A percentile compares a stretch with the other conserved stretches of the same genome.
Evolutionary conservation across 1,284 basidiomycete species (phyloP).

Genomic region (Irpex lacteus): DNA sequence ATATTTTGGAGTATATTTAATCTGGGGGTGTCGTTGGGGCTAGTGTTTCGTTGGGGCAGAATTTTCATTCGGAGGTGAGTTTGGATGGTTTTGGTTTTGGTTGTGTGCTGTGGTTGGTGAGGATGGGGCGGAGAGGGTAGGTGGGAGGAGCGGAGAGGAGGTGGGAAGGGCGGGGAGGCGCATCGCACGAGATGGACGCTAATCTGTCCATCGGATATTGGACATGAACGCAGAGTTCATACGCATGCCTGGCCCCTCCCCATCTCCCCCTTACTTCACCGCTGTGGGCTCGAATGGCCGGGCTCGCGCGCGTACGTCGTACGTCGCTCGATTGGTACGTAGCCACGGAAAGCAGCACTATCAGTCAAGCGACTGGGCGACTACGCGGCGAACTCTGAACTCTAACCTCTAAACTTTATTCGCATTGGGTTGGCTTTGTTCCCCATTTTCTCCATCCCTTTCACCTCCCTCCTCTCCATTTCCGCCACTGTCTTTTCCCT

Average conservation of each 20-base stretch:
- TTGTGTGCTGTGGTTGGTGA: too few relatives aligned
- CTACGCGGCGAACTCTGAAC: neutral
- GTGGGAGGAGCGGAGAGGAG: too few relatives aligned
- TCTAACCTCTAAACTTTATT: neutral
- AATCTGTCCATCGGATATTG: neutral
- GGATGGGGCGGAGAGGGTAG: too few relatives aligned
- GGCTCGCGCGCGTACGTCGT: too few relatives aligned
- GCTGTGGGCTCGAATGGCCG: too few relatives aligned
- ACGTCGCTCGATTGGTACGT: too few relatives aligned
- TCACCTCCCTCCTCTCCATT: neutral
- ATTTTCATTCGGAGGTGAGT: slow-evolving; percentile 40
- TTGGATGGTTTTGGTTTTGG: neutral
- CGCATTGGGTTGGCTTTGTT: neutral
- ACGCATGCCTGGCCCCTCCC: too few relatives aligned
- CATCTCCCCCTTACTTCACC: too few relatives aligned
- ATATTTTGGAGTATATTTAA: slow-evolving; percentile 74
- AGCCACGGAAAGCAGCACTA: too few relatives aligned
- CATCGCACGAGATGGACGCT: neutral
- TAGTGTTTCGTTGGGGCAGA: slow-evolving; percentile 54
- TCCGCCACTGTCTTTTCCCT: neutral
- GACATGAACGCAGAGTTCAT: too few relatives aligned
- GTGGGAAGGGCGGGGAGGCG: neutral
- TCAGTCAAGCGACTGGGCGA: too few relatives aligned
- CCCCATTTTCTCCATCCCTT: neutral
- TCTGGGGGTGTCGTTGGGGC: slow-evolving; percentile 60